Conservation (phyloP, 2,329 filamentous ascomycete species). For the Macroventuria anomochaeta region DNA sequence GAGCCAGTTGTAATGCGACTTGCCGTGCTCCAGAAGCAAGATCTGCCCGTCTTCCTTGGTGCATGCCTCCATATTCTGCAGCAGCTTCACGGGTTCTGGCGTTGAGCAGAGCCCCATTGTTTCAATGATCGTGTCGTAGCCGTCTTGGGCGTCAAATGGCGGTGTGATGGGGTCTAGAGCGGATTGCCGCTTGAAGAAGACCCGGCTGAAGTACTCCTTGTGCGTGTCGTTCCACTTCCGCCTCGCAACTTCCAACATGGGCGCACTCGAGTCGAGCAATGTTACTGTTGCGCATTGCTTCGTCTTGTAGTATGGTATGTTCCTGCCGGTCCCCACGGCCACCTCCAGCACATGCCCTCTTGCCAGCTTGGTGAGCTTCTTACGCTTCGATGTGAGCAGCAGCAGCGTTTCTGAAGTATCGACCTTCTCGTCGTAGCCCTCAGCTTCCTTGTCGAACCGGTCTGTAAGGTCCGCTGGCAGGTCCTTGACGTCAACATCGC, state of each 20-base stretch:
- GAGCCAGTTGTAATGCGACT: conserved; percentile 56
- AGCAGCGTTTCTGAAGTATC: conserved; percentile 52
- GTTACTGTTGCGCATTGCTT: conserved; percentile 53
- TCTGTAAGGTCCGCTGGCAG: conserved; percentile 52
- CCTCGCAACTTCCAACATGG: conserved; percentile 57
- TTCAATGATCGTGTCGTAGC: conserved; percentile 59
- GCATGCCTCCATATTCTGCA: conserved; percentile 53
- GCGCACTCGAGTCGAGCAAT: conserved; percentile 55
- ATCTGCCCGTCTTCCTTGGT: conserved; percentile 54
- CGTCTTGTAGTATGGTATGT: conserved; percentile 54
- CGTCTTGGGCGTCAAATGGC: conserved; percentile 49
- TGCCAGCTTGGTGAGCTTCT: conserved; percentile 50
- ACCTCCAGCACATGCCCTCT: conserved; percentile 58
- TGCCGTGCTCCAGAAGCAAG: conserved; percentile 59
- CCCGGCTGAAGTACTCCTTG: conserved; percentile 46
- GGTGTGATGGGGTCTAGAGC: conserved; percentile 53
- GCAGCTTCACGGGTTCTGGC: conserved; percentile 51
- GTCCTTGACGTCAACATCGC: conserved; percentile 28
- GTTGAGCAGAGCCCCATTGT: conserved; percentile 61
- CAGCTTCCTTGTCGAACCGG: conserved; percentile 55
- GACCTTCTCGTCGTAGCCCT: conserved; percentile 57
- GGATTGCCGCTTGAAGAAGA: conserved; percentile 54
- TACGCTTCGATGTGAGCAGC: conserved; percentile 50
- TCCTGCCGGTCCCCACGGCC: conserved; percentile 58
- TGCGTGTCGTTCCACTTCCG: conserved; percentile 56